Base-by-base conservation (phyloP, 2,329 filamentous ascomycete genomes). In the Magnaporthiopsis poae region DNA sequence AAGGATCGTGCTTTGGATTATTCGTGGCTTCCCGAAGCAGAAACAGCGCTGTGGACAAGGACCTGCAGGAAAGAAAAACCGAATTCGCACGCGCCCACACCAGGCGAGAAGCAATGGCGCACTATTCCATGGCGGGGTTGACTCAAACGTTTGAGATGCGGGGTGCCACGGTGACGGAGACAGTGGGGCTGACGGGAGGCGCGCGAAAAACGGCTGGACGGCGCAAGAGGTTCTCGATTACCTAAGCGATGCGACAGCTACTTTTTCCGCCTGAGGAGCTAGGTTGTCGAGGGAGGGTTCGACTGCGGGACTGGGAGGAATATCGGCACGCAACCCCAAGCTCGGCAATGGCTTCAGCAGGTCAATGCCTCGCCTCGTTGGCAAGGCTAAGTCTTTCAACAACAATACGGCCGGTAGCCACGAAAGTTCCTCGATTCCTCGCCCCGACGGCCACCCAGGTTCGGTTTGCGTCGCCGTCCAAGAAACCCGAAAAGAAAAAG, bases 401-500 rank as follows among this genome's bases (percentile, higher is more conserved):
- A 52, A 70, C 78, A 35, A 61, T 74, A 60, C 78, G 83, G 69
- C 81, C 83, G 60, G 74, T 77, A 1, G 71, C 76, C 18, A 69
- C 76, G 5, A 74, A 78, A 66, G 80, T 85, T 75, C 81, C 83
- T 13, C 80, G 76, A 68, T 83, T 81, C 69, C 77, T 84, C 61
- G 76, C 79, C n/a, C 82, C 83, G 0, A 77, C 79, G 8, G 75
- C 79, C 61, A 68, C 71, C 61, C 80, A 82, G 71, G 75, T 76
- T 66, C 81, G 83, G 71, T 75, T 76, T 74, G 79, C 78, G 52
- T 77, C 77, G 70, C 63, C 9, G 71, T 80, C 80, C 72, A 83
- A 81, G 71, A 87, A 85, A 78, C 72, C 75, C 62, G 76, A 78
- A 69, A 85, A 85, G 78, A 84, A 83, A 76, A 87, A 83, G 77